Percentiles rank a stretch among this genome's conserved stretches.
Conservation (phyloP, 2,329 filamentous ascomycete species). For the Gaeumannomyces sp. region DNA sequence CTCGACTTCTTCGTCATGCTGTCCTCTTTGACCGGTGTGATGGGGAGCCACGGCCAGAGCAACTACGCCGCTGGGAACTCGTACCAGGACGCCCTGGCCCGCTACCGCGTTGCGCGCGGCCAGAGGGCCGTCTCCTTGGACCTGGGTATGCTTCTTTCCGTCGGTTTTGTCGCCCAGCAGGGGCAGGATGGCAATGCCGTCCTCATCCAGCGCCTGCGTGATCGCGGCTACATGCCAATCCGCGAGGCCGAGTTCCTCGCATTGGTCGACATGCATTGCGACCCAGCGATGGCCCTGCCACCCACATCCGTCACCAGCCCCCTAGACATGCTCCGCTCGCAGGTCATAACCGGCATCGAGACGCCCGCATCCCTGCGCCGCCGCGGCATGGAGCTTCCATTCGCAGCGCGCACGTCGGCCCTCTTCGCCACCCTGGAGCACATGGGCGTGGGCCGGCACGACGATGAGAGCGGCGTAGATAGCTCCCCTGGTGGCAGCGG, state of each 20-base stretch:
- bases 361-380: conserved; percentile 22
- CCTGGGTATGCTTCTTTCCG: conserved; percentile 16
- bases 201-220: conserved; percentile 38
- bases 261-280: conserved; percentile 27
- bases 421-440: not conserved
- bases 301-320: not conserved
- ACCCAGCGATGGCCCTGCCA: not conserved
- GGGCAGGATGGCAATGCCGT: conserved; percentile 29
- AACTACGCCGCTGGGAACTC: conserved; percentile 27
- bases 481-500: not conserved
- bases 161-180: conserved; percentile 44
- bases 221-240: conserved; percentile 48
- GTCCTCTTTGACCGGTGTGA: conserved; percentile 20
- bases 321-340: conserved; percentile 29
- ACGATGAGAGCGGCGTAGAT: not conserved
- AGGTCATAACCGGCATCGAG: conserved; percentile 45
- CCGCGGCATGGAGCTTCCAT: not conserved
- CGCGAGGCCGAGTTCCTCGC: conserved; percentile 43
- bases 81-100: conserved; percentile 26
- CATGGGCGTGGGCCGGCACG: conserved; percentile 2
- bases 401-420: conserved; percentile 5
- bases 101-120: conserved; percentile 16
- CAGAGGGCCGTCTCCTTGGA: conserved; percentile 17
- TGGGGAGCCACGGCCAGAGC: conserved; percentile 19
- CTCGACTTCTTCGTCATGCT: conserved; percentile 27